A percentile compares a stretch with the other conserved stretches of the same genome.
These are phyloP conservation scores for Poa pratensis DNA, from an alignment of 176 grass and related monocot genomes.

Conservation along the genomic window DNA sequence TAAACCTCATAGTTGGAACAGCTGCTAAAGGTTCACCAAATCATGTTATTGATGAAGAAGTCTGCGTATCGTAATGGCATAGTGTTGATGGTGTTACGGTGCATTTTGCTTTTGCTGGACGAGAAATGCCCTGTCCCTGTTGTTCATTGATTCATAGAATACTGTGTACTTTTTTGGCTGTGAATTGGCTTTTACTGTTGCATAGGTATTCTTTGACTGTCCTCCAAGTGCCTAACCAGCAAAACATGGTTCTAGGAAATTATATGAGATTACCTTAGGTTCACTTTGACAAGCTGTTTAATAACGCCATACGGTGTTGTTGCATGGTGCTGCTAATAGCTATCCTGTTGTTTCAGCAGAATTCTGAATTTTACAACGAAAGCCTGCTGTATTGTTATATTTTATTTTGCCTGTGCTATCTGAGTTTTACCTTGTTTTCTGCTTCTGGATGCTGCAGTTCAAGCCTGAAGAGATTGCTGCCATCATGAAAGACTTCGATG, in stretches of 20 bases:
- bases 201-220: no score
- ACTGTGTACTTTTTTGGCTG: not conserved
- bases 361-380: not conserved
- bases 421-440: conserved; percentile 9
- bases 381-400: not conserved
- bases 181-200: not conserved
- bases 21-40: no score
- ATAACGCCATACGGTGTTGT: not conserved
- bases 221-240: not conserved
- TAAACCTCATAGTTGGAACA: no score
- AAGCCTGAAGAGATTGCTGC: conserved; percentile 63
- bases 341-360: not conserved
- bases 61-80: no score
- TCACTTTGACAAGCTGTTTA: not conserved
- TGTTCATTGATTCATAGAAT: not conserved
- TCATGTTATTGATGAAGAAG: no score
- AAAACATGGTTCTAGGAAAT: not conserved
- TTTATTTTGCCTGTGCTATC: not conserved
- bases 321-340: not conserved
- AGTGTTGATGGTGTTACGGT: not conserved
- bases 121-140: not conserved
- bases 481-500: conserved; percentile 67
- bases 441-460: conserved; percentile 42
- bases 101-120: not conserved
- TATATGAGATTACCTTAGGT: not conserved